Evolutionary conservation across 352 stramenopile species (phyloP), one percentile per base, ranked within the genome.

Genomic region (Pythium aquatile): DNA sequence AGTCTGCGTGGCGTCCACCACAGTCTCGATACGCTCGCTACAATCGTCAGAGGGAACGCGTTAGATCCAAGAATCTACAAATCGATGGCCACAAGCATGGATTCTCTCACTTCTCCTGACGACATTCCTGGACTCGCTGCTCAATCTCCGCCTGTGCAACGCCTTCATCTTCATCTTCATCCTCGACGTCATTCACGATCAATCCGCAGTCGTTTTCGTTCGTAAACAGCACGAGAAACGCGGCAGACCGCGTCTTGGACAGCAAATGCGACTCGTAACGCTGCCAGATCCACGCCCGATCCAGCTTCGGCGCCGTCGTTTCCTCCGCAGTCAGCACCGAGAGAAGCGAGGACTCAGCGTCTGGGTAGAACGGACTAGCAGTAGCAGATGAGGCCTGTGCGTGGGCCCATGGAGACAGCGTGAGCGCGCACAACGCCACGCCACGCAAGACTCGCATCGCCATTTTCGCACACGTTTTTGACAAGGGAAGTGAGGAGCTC

Each of bases 231-330:
- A 70, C 64, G 9, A 63, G 16, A 33, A 70, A 65, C 13, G 64
- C 57, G 7, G 48, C 42, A 5, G 56, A 37, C 13, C 64, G 64
- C 24, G 16, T 40, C 11, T 33, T 35, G 2, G 56, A 61, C 57
- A 70, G 60, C 20, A 70, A 48, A 35, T 70, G 49, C 42, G 26
- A 17, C 33, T 62, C 33, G 64, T 70, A 70, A 11, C 62, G 54
- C 33, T 59, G 46, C 62, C 62, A 68, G 29, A 58, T 30, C 46
- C 32, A 57, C 6, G 44, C 62, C 20, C 10, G 47, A 42, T 68
- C 62, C 26, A 63, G 20, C 17, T 13, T 37, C 3, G n/a, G 44
- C 1, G 62, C 35, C 3, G 8, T 16, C 11, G 32, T 44, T 33
- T 62, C 53, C 11, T 52, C 44, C 5, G 42, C 14, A 5, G 3